Percentiles rank a stretch among this genome's conserved stretches.
Evolutionary conservation across 805 yeast species (phyloP).

Genomic region (Lipomyces sp.): DNA sequence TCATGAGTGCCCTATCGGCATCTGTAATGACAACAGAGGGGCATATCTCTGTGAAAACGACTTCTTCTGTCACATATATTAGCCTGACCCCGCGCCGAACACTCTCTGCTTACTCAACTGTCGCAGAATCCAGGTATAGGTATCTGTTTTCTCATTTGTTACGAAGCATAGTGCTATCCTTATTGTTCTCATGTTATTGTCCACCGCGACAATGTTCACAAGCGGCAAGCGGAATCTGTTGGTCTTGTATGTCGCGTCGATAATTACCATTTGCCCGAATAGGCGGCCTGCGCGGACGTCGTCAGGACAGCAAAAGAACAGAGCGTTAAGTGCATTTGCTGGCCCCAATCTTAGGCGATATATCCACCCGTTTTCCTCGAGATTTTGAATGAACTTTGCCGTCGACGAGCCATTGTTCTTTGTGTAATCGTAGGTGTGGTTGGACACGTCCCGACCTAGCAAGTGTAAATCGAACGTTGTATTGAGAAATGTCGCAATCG

Average conservation of each 20-base stretch:
- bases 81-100: too few species aligned
- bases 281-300: not conserved
- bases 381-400: not conserved
- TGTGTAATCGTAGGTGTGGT: not conserved
- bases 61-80: too few species aligned
- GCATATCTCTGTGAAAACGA: too few species aligned
- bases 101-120: too few species aligned
- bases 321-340: not conserved
- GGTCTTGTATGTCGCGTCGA: constrained; percentile 4
- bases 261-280: constrained; percentile 3
- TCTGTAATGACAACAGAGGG: too few species aligned
- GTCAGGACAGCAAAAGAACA: constrained; percentile 1
- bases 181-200: not conserved
- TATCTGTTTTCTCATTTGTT: too few species aligned
- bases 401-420: not conserved
- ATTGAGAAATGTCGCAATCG: not conserved
- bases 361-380: not conserved
- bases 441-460: not conserved
- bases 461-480: not conserved
- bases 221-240: constrained; percentile 4
- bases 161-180: too few species aligned
- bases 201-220: not conserved
- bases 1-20: too few species aligned
- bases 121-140: too few species aligned
- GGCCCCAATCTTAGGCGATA: not conserved